These are phyloP conservation scores for Aspergillus incahuasiensis DNA, from an alignment of 495 filamentous ascomycete genomes.

Conservation along the genomic window DNA sequence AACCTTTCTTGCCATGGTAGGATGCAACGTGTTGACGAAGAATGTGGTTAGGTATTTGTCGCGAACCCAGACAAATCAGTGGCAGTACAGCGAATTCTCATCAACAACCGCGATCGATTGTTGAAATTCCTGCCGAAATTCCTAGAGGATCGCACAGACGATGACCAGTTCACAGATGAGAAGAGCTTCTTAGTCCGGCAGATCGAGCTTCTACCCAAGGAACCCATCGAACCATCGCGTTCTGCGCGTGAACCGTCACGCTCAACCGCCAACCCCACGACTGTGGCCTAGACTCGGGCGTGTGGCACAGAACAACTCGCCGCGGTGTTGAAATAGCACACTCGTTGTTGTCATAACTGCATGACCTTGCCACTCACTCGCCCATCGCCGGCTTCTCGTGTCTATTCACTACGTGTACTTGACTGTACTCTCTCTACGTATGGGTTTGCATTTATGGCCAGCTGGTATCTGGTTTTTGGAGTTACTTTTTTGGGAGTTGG, in stretches of 20 bases:
- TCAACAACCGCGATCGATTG: conserved; percentile 91
- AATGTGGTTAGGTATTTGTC: conserved; percentile 71
- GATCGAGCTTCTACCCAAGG: conserved; percentile 72
- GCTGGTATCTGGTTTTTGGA: conserved; percentile 21
- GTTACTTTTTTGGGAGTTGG: conserved; percentile 17
- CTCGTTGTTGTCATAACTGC: background rate
- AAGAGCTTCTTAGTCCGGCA: conserved; percentile 94
- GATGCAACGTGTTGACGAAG: conserved; percentile 18
- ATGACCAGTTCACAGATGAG: conserved; percentile 98
- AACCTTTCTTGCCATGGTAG: background rate
- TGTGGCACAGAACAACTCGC: background rate
- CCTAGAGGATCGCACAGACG: conserved; percentile 89
- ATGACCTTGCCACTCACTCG: background rate
- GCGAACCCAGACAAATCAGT: conserved; percentile 95
- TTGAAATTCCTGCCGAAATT: conserved; percentile 86
- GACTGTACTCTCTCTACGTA: conserved; percentile 2
- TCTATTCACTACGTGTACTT: conserved; percentile 16
- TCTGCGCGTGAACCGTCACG: conserved; percentile 29
- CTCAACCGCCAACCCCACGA: conserved; percentile 33
- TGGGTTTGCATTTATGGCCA: conserved; percentile 23
- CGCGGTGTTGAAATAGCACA: background rate
- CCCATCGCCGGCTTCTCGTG: conserved; percentile 1
- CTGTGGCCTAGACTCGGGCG: conserved; percentile 22
- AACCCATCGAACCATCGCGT: conserved; percentile 50
- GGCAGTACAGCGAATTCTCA: conserved; percentile 87